A percentile compares a stretch with the other conserved stretches of the same genome.
Evolutionary conservation across 202 grass and related monocot genomes (phyloP).

Genomic region (Eragrostis tef): DNA sequence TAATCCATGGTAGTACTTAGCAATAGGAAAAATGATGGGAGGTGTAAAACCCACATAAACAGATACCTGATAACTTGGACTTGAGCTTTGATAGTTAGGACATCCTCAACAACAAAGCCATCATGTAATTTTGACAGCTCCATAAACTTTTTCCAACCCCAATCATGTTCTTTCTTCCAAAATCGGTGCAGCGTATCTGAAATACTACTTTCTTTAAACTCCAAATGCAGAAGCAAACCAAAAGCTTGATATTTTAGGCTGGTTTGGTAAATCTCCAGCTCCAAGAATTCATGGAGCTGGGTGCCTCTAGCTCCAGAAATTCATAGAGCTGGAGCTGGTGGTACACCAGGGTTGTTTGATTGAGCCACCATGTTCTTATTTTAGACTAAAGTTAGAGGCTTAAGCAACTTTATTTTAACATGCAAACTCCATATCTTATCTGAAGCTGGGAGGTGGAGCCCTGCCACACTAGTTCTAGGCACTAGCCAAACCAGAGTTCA

Average conservation of each 20-base stretch:
- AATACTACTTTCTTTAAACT: conserved; percentile 53
- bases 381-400: neutral
- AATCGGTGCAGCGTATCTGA: conserved; percentile 95
- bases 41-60: conserved; percentile 35
- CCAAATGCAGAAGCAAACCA: conserved; percentile 41
- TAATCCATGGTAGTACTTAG: neutral
- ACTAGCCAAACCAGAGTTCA: conserved; percentile 47
- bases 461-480: neutral
- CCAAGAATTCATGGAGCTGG: neutral
- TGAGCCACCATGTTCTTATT: neutral
- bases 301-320: neutral
- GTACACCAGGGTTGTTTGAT: neutral
- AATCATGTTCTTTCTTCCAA: conserved; percentile 98
- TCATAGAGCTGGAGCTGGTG: neutral
- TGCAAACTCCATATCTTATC: neutral
- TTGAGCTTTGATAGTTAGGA: conserved; percentile 94
- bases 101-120: conserved; percentile 79
- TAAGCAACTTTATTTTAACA: neutral
- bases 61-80: conserved; percentile 96
- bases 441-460: neutral
- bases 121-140: conserved; percentile 88
- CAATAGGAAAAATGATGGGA: conserved; percentile 12
- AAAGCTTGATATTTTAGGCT: conserved; percentile 16
- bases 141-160: conserved; percentile 99
- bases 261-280: neutral